phyloP scores from a whole-genome alignment of 1,284 basidiomycete genomes.

The Microbotryum silenes-acaulis region DNA sequence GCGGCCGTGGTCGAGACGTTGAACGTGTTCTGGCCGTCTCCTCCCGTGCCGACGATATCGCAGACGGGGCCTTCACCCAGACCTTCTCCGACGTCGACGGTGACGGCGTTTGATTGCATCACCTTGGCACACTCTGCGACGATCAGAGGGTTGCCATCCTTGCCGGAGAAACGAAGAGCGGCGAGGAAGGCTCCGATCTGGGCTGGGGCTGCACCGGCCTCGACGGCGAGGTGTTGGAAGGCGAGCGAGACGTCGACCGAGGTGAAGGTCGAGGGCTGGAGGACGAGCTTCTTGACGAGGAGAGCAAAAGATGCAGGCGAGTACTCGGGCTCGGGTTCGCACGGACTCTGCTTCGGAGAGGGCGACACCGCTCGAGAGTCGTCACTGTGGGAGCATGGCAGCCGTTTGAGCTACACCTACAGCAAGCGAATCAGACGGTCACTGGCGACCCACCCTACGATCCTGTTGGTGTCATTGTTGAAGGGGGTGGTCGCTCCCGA shows the following conservation, averaged over 20 bases:
- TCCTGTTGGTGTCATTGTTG: too few relatives aligned
- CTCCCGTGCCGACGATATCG: conserved; percentile 71
- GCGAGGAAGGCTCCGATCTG: conserved; percentile 38
- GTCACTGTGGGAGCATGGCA: too few relatives aligned
- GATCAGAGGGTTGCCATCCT: conserved; percentile 32
- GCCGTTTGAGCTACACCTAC: not conserved
- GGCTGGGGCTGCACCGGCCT: conserved; percentile 14
- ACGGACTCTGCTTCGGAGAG: too few relatives aligned
- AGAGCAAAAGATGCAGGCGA: conserved; percentile 24
- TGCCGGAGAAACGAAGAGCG: conserved; percentile 30
- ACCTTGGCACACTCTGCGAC: conserved; percentile 63
- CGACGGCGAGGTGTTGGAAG: conserved; percentile 29
- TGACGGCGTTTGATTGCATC: conserved; percentile 59
- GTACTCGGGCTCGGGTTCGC: not conserved
- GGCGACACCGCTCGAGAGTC: too few relatives aligned
- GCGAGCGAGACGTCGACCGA: conserved; percentile 15
- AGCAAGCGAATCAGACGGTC: not conserved
- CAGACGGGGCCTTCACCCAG: conserved; percentile 26
- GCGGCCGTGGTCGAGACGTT: conserved; percentile 95
- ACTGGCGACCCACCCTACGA: too few relatives aligned
- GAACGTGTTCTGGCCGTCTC: conserved; percentile 94
- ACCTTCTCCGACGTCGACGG: conserved; percentile 47
- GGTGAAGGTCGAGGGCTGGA: conserved; percentile 18
- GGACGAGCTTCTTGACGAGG: conserved; percentile 30
- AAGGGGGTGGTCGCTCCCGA: too few relatives aligned